These are phyloP conservation scores for Spergularia marina DNA, from an alignment of 148 eudicot species.

Conservation along the genomic window DNA sequence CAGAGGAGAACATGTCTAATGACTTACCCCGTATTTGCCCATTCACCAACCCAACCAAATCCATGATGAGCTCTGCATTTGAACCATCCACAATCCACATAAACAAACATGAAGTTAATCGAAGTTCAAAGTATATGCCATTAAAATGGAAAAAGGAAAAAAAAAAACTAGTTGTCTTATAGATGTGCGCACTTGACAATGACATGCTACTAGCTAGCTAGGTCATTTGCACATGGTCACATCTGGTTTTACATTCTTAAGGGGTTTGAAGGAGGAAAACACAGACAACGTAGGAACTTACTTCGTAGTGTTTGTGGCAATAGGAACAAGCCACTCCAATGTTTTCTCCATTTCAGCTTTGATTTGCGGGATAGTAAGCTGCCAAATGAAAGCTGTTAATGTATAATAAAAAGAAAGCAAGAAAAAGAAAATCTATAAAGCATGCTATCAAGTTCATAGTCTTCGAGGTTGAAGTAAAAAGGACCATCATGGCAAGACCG, in stretches of 20 bases:
- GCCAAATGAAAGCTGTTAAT: slow-evolving; percentile 22
- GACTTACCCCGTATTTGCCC: slow-evolving; percentile 86
- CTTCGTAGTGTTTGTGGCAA: slow-evolving; percentile 94
- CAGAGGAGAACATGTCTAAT: neutral
- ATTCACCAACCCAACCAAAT: slow-evolving; percentile 98
- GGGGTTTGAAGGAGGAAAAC: neutral
- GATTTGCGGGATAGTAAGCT: slow-evolving; percentile 77
- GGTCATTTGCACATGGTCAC: neutral
- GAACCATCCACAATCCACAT: slow-evolving; percentile 10
- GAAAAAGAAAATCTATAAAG: neutral
- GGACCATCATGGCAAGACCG: no score
- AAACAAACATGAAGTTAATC: slow-evolving; percentile 18
- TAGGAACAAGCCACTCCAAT: slow-evolving; percentile 93
- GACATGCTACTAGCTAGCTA: neutral
- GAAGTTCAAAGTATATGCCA: neutral
- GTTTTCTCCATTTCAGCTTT: slow-evolving; percentile 99
- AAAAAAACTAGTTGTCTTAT: neutral
- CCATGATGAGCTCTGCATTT: slow-evolving; percentile 90
- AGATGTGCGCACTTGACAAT: neutral
- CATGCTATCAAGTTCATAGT: neutral
- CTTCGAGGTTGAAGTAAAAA: neutral
- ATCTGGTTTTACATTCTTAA: no score
- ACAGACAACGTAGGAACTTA: slow-evolving; percentile 32
- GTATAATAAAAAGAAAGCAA: neutral
- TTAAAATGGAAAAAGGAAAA: no score